Evolutionary conservation across 345 rosid species (phyloP), one percentile per base, ranked within the genome.

Genomic region (Raphanus raphanistrum): DNA sequence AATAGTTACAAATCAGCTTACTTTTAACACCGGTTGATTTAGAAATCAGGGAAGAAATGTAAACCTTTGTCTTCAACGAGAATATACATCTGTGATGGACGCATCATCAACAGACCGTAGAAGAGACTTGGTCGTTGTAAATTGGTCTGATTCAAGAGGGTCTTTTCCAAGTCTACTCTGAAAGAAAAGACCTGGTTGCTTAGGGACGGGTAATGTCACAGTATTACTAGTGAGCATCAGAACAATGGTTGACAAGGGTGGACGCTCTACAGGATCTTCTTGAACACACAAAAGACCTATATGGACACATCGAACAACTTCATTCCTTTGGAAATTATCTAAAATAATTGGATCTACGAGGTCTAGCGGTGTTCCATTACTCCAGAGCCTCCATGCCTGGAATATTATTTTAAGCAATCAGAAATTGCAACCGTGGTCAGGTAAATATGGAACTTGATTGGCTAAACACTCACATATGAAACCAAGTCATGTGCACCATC

Each of bases 401-500:
- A 52, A 52, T 52, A 52, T 52, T 52, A 52, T 15, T 52, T 50
- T 16, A 7, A 16, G 3, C 26, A 16, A 16, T 52, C 26, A 52
- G 26, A 26, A 52, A 10, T 52, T 52, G 9, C 59, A 52, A 16
- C 1, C 26, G 16, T 52, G 59, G 59, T 52, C 3, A 52, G 58
- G 58, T 52, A 52, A 52, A 6, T 52, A 15, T 52, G 59, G 10
- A 16, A 52, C 59, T 52, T 52, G 59, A 52, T 52, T 52, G 59
- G 26, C 59, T 16, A 2, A 52, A 52, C 59, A 52, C 59, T 52
- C 16, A 52, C 59, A 52, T 52, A 52, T 16, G 59, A 52, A 3
- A 52, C 59, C 59, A 52, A 52, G 59, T 52, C 59, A 52, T 52
- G 59, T 52, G 59, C 59, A 2, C 59, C 59, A 16, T 52, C 59